Conservation (phyloP, 2,329 filamentous ascomycete genomes). For the Botrytis elliptica region DNA sequence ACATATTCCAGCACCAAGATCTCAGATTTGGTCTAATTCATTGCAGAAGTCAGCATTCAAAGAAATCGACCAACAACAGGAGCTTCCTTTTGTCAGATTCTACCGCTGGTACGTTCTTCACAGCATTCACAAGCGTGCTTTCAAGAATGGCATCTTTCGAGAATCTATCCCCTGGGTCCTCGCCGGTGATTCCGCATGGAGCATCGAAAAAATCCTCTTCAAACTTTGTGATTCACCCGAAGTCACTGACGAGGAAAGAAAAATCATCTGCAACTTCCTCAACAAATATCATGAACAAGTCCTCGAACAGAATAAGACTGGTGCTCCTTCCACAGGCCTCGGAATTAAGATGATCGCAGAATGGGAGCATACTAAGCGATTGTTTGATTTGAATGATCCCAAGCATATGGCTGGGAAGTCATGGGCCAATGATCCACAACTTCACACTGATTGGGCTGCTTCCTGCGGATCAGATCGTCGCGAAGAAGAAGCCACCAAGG, state of each 20-base stretch:
- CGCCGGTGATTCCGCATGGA: constrained; percentile 1
- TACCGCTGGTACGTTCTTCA: constrained; percentile 21
- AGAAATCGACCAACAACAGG: not conserved
- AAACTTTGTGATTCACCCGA: not conserved
- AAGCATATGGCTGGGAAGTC: constrained; percentile 1
- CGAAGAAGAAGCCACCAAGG: not conserved
- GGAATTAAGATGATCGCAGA: not conserved
- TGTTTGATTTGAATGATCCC: constrained; percentile 19
- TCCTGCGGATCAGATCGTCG: not conserved
- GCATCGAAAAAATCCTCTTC: constrained; percentile 3
- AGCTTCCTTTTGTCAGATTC: not conserved
- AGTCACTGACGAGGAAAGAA: not conserved
- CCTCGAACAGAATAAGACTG: not conserved
- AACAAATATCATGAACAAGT: constrained; percentile 2
- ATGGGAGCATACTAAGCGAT: constrained; percentile 7
- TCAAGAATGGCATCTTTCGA: constrained; percentile 2
- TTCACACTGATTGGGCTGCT: not conserved
- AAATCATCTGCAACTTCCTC: not conserved
- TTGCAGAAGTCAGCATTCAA: not conserved
- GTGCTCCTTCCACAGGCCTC: not conserved
- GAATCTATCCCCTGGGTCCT: not conserved
- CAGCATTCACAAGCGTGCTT: constrained; percentile 16
- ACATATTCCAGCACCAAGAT: too few species aligned
- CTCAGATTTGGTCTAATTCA: not conserved
- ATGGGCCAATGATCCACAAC: not conserved